phyloP scores from a whole-genome alignment of 2,329 filamentous ascomycete genomes.

The Trichocomaceae sp. region DNA sequence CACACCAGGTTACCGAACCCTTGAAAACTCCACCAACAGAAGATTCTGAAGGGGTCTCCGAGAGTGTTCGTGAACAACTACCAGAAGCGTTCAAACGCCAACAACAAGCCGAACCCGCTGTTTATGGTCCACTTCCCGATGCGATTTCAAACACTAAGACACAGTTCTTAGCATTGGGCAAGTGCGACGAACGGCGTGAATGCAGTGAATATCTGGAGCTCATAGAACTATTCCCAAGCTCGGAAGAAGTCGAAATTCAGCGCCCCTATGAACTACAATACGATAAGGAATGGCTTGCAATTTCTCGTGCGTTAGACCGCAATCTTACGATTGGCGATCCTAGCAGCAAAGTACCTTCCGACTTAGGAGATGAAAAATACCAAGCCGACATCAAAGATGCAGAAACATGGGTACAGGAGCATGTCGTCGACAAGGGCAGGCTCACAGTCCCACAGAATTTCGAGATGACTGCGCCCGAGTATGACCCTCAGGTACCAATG shows the following conservation, averaged over 20 bases:
- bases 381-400: constrained; percentile 60
- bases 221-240: constrained; percentile 53
- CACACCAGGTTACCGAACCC: neutral
- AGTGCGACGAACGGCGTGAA: constrained; percentile 58
- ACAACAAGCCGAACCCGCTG: constrained; percentile 30
- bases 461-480: constrained; percentile 63
- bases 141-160: constrained; percentile 73
- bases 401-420: constrained; percentile 70
- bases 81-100: constrained; percentile 61
- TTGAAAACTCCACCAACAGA: neutral
- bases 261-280: constrained; percentile 62
- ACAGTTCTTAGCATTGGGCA: constrained; percentile 83
- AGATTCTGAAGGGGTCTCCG: constrained; percentile 42
- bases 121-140: constrained; percentile 59
- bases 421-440: constrained; percentile 58
- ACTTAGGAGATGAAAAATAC: constrained; percentile 66
- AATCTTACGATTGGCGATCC: constrained; percentile 59
- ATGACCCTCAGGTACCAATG: constrained; percentile 53
- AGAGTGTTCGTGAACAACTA: constrained; percentile 64
- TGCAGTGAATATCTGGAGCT: constrained; percentile 77
- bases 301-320: constrained; percentile 71
- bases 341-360: constrained; percentile 46
- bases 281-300: constrained; percentile 92
- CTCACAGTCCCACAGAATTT: constrained; percentile 75
- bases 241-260: constrained; percentile 22